Conservation (phyloP, 441 rosid genomes). For the Pelargonium fulgidum region DNA sequence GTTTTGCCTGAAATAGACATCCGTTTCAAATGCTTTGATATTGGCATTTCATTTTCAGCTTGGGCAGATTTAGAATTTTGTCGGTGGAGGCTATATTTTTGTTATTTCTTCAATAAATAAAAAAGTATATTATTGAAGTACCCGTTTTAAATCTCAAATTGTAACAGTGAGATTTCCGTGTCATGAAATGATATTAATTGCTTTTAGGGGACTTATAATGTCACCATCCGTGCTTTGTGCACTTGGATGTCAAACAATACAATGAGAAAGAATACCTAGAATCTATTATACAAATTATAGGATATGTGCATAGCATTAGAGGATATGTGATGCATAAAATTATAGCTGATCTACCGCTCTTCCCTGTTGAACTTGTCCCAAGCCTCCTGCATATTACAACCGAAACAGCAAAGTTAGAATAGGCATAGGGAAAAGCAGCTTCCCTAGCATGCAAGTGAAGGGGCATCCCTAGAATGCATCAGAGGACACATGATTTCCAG, state of each 20-base stretch:
- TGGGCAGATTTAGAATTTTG: neutral
- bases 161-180: too few species aligned
- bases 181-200: too few species aligned
- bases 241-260: neutral
- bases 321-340: neutral
- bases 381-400: constrained; percentile 50
- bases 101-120: too few species aligned
- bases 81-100: neutral
- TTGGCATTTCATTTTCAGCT: neutral
- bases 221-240: neutral
- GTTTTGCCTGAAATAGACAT: constrained; percentile 13
- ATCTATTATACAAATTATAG: neutral
- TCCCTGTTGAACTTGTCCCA: constrained; percentile 86
- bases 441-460: too few species aligned
- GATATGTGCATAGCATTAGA: neutral
- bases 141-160: too few species aligned
- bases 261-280: neutral
- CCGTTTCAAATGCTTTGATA: neutral
- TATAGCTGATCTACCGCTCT: constrained; percentile 36
- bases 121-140: too few species aligned
- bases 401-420: too few species aligned
- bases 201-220: neutral
- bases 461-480: too few species aligned
- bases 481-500: too few species aligned
- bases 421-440: too few species aligned